Evolutionary conservation across 805 yeast genomes (phyloP).

Genomic region (Nakazawaea anatomiae): DNA sequence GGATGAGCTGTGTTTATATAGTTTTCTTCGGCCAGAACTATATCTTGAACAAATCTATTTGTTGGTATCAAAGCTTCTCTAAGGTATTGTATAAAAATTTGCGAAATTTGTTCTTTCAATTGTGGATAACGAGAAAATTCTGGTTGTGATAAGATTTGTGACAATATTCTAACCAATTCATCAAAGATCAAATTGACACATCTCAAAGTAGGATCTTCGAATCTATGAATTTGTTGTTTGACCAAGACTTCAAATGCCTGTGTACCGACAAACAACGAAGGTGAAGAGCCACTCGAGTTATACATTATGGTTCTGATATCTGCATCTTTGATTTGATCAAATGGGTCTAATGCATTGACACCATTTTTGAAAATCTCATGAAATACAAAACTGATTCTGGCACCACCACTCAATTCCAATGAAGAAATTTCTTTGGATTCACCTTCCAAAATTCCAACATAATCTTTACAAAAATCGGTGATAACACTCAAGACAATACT

Average conservation of each 20-base stretch:
- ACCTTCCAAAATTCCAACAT: conserved; percentile 86
- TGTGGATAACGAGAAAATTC: conserved; percentile 87
- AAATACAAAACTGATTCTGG: conserved; percentile 93
- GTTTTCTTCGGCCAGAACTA: conserved; percentile 82
- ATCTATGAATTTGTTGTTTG: conserved; percentile 86
- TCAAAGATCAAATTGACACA: conserved; percentile 90
- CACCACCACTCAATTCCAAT: conserved; percentile 94
- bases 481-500: conserved; percentile 87
- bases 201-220: conserved; percentile 88
- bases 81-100: conserved; percentile 71
- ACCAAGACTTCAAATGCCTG: conserved; percentile 95
- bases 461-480: conserved; percentile 88
- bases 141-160: conserved; percentile 77
- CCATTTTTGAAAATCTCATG: conserved; percentile 95
- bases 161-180: conserved; percentile 85
- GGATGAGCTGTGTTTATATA: conserved; percentile 98
- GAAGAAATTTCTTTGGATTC: conserved; percentile 85
- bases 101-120: conserved; percentile 79
- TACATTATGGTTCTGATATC: conserved; percentile 96
- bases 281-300: conserved; percentile 94
- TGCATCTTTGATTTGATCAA: conserved; percentile 90
- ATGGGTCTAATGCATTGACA: conserved; percentile 86
- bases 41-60: conserved; percentile 74
- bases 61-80: conserved; percentile 82
- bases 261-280: conserved; percentile 94